These are phyloP conservation scores for Saccharomyces kudriavzevii DNA, from an alignment of 805 yeast species.

Conservation along the genomic window DNA sequence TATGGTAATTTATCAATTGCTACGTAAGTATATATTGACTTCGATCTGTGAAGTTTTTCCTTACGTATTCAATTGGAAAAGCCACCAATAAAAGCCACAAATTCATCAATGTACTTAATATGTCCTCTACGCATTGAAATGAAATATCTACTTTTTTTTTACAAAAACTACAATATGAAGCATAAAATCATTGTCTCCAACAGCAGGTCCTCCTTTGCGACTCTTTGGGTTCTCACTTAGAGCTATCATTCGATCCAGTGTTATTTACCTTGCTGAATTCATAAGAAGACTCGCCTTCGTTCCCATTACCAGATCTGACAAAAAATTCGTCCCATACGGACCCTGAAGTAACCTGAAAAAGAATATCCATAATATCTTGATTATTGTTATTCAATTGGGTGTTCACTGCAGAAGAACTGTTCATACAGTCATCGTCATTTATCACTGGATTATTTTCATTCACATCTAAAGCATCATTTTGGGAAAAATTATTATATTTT, in stretches of 20 bases:
- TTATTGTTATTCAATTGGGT: background rate
- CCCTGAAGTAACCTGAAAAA: conserved; percentile 56
- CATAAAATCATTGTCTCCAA: background rate
- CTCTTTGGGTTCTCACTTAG: background rate
- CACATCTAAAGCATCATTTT: conserved; percentile 1
- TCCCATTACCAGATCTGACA: conserved; percentile 7
- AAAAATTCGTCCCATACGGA: conserved; percentile 50
- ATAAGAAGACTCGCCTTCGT: background rate
- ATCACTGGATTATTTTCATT: background rate
- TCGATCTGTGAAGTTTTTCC: too few relatives aligned
- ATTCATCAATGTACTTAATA: background rate
- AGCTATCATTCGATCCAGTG: background rate
- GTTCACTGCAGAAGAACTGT: background rate
- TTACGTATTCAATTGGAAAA: background rate
- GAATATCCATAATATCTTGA: conserved; percentile 48
- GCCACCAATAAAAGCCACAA: background rate
- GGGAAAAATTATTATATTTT: conserved; percentile 7
- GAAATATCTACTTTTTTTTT: background rate
- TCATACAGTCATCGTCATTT: conserved; percentile 9
- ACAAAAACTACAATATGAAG: background rate
- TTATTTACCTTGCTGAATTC: background rate
- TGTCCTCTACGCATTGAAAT: background rate
- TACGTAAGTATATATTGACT: too few relatives aligned
- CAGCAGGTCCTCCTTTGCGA: background rate
- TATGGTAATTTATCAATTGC: too few relatives aligned